Evolutionary conservation across 2,329 filamentous ascomycete genomes (phyloP).

Genomic region (Pyricularia grisea): DNA sequence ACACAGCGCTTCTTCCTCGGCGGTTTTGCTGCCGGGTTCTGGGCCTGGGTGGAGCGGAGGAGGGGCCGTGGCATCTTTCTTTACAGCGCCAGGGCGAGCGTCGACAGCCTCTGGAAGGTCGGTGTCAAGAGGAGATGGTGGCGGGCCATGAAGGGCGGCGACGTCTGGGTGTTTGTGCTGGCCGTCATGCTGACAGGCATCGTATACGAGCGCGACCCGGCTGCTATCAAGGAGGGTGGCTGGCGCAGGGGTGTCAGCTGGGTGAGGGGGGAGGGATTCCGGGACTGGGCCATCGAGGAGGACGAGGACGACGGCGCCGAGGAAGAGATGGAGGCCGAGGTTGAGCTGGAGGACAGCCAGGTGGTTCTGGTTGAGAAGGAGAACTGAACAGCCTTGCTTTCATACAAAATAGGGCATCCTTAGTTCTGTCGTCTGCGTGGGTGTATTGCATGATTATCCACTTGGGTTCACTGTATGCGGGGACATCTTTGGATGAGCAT

Average conservation of each 20-base stretch:
- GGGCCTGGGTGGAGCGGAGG: constrained; percentile 66
- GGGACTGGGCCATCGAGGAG: constrained; percentile 52
- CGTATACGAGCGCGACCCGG: constrained; percentile 60
- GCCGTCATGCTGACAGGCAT: constrained; percentile 70
- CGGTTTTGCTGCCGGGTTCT: constrained; percentile 76
- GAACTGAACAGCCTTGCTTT: not conserved
- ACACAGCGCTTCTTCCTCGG: constrained; percentile 86
- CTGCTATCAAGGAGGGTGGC: constrained; percentile 57
- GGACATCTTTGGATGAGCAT: not conserved
- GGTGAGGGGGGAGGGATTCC: constrained; percentile 66
- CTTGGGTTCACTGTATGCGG: not conserved
- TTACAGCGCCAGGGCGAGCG: constrained; percentile 66
- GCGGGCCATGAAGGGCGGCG: constrained; percentile 71
- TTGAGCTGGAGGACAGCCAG: not conserved
- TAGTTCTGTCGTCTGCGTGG: not conserved
- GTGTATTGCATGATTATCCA: not conserved
- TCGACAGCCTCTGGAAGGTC: constrained; percentile 85
- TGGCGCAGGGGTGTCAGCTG: constrained; percentile 67
- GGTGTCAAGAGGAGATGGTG: constrained; percentile 87
- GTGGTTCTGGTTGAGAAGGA: not conserved
- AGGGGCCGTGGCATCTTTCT: constrained; percentile 62
- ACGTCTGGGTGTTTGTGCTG: constrained; percentile 73
- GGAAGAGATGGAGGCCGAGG: constrained; percentile 15
- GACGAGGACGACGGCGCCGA: constrained; percentile 35
- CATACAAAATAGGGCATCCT: not conserved